Base-by-base conservation (phyloP, 208 protist species). In the Strigomonas oncopelti region DNA sequence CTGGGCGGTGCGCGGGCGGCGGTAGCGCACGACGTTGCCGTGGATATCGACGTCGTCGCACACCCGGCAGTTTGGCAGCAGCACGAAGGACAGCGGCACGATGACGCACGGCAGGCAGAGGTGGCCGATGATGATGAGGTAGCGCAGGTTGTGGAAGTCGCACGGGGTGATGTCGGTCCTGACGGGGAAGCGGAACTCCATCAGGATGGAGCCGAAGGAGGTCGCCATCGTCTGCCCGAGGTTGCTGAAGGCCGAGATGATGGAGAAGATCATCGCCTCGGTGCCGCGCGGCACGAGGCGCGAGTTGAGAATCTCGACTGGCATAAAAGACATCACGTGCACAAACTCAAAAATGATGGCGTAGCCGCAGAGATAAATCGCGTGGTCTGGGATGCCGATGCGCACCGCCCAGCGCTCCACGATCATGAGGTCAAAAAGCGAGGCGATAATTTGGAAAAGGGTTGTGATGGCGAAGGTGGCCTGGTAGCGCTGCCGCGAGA, bases 201-300 rank as follows among this genome's bases (percentile, higher is more conserved):
- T 87, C 61, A 88, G 53, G 1, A 85, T 24, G 14, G 74, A 72
- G 14, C 84, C 87, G 53, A 87, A 67, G n/a, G 71, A 71, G 45
- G 67, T 60, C 1, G 80, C 73, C 24, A 91, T 63, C n/a, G 72
- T 64, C 27, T 62, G 61, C 18, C 84, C 87, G 58, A 89, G 77
- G 71, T 91, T 88, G 58, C 81, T 70, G 48, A 85, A 83, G 11
- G 84, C 83, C 14, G 84, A 83, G 61, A 93, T 74, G 18, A 93
- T 70, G 5, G 88, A 77, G 55, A 81, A 88, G 52, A 90, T 74
- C 69, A 85, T 93, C 36, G 71, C 77, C 71, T 93, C 87, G 29
- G 84, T 73, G 16, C 81, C 84, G 51, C 78, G 80, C 34, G 88
- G 85, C 56, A 73, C 87, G 22, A 90, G 69, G 16, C 84, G 80